These are phyloP conservation scores for Phytophthora litchii DNA, from an alignment of 352 stramenopile species.

Conservation along the genomic window DNA sequence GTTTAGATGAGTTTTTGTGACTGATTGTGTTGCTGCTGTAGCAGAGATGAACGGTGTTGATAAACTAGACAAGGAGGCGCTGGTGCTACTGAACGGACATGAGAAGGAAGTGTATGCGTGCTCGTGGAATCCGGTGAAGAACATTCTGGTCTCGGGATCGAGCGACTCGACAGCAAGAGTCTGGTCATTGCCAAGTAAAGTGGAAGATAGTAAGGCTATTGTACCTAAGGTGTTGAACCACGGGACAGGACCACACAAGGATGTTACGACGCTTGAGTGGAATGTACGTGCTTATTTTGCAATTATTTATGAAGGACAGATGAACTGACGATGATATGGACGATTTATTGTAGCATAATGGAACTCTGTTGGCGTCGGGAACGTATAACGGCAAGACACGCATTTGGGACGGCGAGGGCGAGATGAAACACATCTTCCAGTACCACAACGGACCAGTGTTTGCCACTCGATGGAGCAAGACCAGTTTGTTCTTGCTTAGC, in stretches of 20 bases:
- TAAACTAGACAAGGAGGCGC: conserved; percentile 62
- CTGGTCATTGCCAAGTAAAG: conserved; percentile 90
- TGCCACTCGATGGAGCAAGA: conserved; percentile 85
- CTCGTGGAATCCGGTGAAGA: conserved; percentile 95
- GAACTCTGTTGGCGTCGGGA: conserved; percentile 92
- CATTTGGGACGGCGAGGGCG: conserved; percentile 75
- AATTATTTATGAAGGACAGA: conserved; percentile 1
- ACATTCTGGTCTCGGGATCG: conserved; percentile 96
- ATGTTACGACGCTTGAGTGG: conserved; percentile 99
- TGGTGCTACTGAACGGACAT: conserved; percentile 78
- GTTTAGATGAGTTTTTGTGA: background rate
- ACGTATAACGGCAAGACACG: conserved; percentile 95
- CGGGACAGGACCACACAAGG: conserved; percentile 93
- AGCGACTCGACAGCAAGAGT: conserved; percentile 95
- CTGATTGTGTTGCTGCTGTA: conserved; percentile 17
- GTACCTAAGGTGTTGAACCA: conserved; percentile 72
- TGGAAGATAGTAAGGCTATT: conserved; percentile 46
- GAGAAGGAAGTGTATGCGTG: conserved; percentile 97
- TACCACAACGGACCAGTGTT: conserved; percentile 89
- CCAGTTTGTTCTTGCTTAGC: conserved; percentile 72
- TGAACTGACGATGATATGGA: conserved; percentile 29
- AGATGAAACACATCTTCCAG: conserved; percentile 86
- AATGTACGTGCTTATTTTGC: conserved; percentile 70
- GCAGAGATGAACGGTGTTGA: conserved; percentile 69
- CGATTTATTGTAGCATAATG: conserved; percentile 66